Percentiles rank a stretch among this genome's conserved stretches.
Evolutionary conservation across 768 basidiomycete species (phyloP).

Genomic region (Tricholoma hemisulphureum): DNA sequence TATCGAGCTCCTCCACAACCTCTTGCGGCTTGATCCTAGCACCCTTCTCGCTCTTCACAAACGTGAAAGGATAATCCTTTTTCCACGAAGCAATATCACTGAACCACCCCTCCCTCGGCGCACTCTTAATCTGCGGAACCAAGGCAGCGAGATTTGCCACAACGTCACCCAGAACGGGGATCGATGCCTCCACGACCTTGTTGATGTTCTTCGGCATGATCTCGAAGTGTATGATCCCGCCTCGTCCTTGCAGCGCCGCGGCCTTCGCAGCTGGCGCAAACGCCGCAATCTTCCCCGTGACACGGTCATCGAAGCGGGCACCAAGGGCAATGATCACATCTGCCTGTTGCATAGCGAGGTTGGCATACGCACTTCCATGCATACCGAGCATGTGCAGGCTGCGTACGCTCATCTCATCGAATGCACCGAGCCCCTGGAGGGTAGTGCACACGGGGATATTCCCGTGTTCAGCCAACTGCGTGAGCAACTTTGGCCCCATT

Average conservation of each 20-base stretch:
- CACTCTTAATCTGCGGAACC: constrained; percentile 70
- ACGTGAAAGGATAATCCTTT: constrained; percentile 86
- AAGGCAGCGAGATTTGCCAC: constrained; percentile 76
- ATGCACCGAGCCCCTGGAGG: constrained; percentile 92
- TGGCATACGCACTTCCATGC: constrained; percentile 98
- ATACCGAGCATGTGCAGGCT: constrained; percentile 98
- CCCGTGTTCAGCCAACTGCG: constrained; percentile 73
- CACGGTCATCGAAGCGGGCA: constrained; percentile 95
- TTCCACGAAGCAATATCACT: constrained; percentile 84
- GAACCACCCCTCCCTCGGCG: constrained; percentile 80
- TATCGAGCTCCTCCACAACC: constrained; percentile 90
- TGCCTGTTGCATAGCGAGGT: constrained; percentile 95
- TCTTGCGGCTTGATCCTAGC: constrained; percentile 92
- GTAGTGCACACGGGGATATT: constrained; percentile 98
- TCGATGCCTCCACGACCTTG: constrained; percentile 94
- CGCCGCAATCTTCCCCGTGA: constrained; percentile 83
- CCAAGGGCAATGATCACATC: constrained; percentile 98
- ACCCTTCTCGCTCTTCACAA: constrained; percentile 59
- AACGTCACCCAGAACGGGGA: constrained; percentile 94
- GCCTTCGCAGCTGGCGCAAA: constrained; percentile 91
- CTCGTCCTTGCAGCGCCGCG: constrained; percentile 81
- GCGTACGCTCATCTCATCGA: constrained; percentile 84
- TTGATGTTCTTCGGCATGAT: constrained; percentile 99
- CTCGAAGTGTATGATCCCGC: constrained; percentile 99
- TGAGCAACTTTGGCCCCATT: constrained; percentile 78